Evolutionary conservation across 225 moss, liverwort and hornwort species (phyloP).

Genomic region (Bryoerythrophyllum caledonicum): DNA sequence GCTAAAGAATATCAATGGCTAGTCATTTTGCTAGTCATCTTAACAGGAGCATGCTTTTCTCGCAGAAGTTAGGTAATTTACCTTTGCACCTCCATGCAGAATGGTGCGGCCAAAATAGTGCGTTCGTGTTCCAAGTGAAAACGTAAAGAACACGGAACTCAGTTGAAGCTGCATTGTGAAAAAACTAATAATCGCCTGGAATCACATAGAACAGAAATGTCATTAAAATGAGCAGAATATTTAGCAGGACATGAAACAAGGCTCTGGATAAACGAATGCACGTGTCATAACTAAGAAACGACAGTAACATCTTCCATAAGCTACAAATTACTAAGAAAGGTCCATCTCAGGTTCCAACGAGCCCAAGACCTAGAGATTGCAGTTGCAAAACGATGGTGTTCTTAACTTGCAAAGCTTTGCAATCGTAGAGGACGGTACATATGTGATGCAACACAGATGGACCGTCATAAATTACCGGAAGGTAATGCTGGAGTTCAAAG

Average conservation of each 20-base stretch:
- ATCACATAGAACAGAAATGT: slow-evolving; percentile 13
- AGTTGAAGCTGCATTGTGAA: slow-evolving; percentile 70
- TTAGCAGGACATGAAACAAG: background rate
- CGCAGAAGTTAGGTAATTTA: slow-evolving; percentile 19
- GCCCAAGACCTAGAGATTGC: background rate
- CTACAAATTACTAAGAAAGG: background rate
- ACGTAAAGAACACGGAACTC: slow-evolving; percentile 68
- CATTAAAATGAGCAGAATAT: slow-evolving; percentile 1
- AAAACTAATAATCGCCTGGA: slow-evolving; percentile 56
- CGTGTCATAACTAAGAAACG: background rate
- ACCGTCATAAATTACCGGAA: background rate
- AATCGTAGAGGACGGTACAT: background rate
- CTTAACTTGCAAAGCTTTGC: slow-evolving; percentile 1
- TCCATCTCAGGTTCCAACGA: background rate
- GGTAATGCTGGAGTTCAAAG: slow-evolving; percentile 1
- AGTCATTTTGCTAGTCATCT: background rate
- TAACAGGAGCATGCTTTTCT: slow-evolving; percentile 4
- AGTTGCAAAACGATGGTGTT: background rate
- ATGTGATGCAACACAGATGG: background rate
- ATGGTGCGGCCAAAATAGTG: slow-evolving; percentile 75
- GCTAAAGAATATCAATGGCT: background rate
- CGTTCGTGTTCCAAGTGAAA: slow-evolving; percentile 68
- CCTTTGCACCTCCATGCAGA: slow-evolving; percentile 75
- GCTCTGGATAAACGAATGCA: background rate
- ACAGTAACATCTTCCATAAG: background rate